Evolutionary conservation across 345 rosid genomes (phyloP).

Genomic region (Fremontodendron californicum): DNA sequence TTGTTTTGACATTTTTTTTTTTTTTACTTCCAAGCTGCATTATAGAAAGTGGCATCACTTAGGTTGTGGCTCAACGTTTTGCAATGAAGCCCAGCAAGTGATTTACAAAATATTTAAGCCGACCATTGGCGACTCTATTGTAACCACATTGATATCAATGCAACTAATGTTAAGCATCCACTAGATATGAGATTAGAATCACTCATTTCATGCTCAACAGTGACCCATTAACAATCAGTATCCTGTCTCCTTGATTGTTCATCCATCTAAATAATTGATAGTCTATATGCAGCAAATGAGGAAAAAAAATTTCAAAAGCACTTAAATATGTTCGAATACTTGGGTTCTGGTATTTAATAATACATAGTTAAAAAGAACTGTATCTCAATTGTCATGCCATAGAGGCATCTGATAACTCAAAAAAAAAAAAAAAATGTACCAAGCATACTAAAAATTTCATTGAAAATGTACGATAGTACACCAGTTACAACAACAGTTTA

Average conservation of each 20-base stretch:
- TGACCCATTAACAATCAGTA: not conserved
- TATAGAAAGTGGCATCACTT: not conserved
- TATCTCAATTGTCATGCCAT: not conserved
- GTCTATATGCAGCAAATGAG: not conserved
- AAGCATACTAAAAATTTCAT: not conserved
- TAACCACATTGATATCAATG: not conserved
- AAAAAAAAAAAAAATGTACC: not conserved
- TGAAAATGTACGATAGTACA: not conserved
- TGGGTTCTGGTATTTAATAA: not conserved
- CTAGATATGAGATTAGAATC: no score
- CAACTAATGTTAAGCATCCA: not conserved
- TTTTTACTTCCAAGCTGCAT: not conserved
- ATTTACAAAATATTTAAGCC: not conserved
- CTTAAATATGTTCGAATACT: not conserved
- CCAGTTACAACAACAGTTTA: not conserved
- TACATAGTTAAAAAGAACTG: not conserved
- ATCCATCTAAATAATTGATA: not conserved
- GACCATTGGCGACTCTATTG: not conserved
- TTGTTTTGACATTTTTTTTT: not conserved
- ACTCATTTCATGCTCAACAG: not conserved
- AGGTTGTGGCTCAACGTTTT: constrained; percentile 30
- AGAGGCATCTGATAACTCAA: not conserved
- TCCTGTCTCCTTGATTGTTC: not conserved
- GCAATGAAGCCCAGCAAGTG: constrained; percentile 27
- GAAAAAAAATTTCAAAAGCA: not conserved